Evolutionary conservation across 441 rosid genomes (phyloP), one percentile per base, ranked within the genome.

Genomic region (Daphne laureola): DNA sequence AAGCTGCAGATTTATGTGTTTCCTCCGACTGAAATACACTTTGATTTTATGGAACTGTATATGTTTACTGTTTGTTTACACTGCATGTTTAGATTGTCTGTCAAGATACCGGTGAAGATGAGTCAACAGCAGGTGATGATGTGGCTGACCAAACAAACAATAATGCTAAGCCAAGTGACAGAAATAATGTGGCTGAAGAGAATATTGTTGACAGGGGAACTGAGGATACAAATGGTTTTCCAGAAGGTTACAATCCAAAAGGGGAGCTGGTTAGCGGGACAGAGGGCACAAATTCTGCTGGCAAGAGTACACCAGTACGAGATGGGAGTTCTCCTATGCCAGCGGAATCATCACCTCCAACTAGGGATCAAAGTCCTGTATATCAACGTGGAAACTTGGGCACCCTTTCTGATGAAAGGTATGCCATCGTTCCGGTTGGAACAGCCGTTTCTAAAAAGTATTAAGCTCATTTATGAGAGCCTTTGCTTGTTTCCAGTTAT

Each of bases 71-170:
- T 52, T 62, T 67, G 49, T 78, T 69, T 71, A 43, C 17, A 63
- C 75, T 79, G 61, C 65, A 49, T 63, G 42, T 67, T 66, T 79
- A 93, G 99, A 93, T 93, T 74, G 77, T 82, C 54, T 85, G 82
- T 69, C 85, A 93, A 74, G 91, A 72, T 52, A 57, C 83, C 15
- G 15, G 65, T n/a, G 84, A 79, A 23, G 82, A 73, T 67, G 83
- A 78, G 62, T 80, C 87, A 41, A 60, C 86, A 8, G 14, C 67
- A 4, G 82, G 77, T 60, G 64, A 76, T 59, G 78, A 55, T 62
- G 70, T 51, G 16, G 26, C 14, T 14, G 77, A 79, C 53, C 66
- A 46, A 58, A 62, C 59, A 15, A 72, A 70, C 18, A 57, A 56
- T 74, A 79, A 64, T 62, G 58, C 41, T 14, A 62, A 74, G 43